phyloP scores from a whole-genome alignment of 108 stramenopile species.

The Skeletonema costatum region DNA sequence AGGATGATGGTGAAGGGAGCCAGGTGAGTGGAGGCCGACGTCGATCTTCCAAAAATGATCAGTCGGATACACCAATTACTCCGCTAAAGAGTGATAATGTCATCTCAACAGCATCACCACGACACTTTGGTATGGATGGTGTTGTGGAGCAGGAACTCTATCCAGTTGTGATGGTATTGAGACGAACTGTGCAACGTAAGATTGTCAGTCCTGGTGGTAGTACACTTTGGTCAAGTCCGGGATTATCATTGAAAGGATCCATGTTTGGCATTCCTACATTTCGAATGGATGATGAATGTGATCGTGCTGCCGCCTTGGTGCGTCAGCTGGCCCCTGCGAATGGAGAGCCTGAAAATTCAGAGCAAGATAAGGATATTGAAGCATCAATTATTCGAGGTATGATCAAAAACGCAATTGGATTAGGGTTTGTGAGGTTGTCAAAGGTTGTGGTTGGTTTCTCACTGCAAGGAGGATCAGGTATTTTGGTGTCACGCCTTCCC shows the following conservation, averaged over 20 bases:
- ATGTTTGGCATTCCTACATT: conserved; percentile 60
- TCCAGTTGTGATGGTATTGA: conserved; percentile 75
- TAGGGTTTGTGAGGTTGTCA: conserved; percentile 83
- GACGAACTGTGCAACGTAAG: conserved; percentile 69
- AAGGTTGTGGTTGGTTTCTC: conserved; percentile 87
- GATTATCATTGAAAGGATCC: conserved; percentile 33
- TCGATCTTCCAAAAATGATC: neutral
- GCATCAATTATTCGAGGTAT: conserved; percentile 76
- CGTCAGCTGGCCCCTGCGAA: conserved; percentile 56
- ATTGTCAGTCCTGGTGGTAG: conserved; percentile 14
- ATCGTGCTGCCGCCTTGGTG: conserved; percentile 68
- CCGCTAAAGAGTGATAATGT: conserved; percentile 36
- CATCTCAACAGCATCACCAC: conserved; percentile 22
- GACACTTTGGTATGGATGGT: conserved; percentile 1
- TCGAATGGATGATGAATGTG: conserved; percentile 91
- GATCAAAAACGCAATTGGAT: conserved; percentile 76
- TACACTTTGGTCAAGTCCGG: conserved; percentile 34
- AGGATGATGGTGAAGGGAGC: conserved; percentile 17
- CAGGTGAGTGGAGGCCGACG: conserved; percentile 8
- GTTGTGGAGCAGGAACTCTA: conserved; percentile 44
- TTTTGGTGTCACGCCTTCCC: conserved; percentile 76
- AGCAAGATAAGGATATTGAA: conserved; percentile 49
- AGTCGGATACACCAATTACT: conserved; percentile 31
- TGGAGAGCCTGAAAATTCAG: conserved; percentile 3
- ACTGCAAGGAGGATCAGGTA: conserved; percentile 80